Evolutionary conservation across 2,329 filamentous ascomycete genomes (phyloP), one percentile per base, ranked within the genome.

Genomic region (Penicillium sp.): DNA sequence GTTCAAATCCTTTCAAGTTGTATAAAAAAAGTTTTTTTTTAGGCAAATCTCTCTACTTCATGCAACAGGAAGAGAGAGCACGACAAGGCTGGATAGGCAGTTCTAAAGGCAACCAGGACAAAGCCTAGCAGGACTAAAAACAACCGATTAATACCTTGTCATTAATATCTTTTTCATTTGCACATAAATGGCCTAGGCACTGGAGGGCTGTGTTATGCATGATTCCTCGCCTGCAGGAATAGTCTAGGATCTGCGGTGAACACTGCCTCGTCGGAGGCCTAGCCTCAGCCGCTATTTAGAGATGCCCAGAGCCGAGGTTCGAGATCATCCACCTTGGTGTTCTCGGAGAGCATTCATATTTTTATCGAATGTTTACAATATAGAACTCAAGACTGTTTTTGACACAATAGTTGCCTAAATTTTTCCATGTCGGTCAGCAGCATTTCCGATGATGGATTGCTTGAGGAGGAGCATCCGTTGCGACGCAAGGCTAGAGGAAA

Each of bases 401-500:
- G 20, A 43, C 23, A 4, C n/a, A 42, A 3, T 23, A 5, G 3
- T 45, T 46, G 49, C 23, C 35, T 21, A 28, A 16, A n/a, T 54
- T 38, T 5, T 12, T 33, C 47, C 28, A 54, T 54, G 43, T 47
- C 52, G 24, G 43, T 48, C 16, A 43, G 12, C 30, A 48, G 43
- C 14, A 28, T 12, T 42, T 55, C 52, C n/a, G 52, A 55, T 16
- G 52, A 55, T 24, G 45, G 21, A 42, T 21, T 46, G 28, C 33
- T 48, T 24, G 33, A 48, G 24, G 33, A 48, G 24, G 38, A 48
- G 45, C 28, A 21, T 9, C n/a, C 28, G 9, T 35, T 24, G 24
- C 33, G 42, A 30, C 45, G 45, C 33, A 55, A 55, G 23, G 5
- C 23, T 30, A 8, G 18, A 12, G 24, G 23, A 21, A 16, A 40